These are phyloP conservation scores for Mucor ambiguus DNA, from an alignment of 371 early-diverging fungal genomes.

Conservation along the genomic window DNA sequence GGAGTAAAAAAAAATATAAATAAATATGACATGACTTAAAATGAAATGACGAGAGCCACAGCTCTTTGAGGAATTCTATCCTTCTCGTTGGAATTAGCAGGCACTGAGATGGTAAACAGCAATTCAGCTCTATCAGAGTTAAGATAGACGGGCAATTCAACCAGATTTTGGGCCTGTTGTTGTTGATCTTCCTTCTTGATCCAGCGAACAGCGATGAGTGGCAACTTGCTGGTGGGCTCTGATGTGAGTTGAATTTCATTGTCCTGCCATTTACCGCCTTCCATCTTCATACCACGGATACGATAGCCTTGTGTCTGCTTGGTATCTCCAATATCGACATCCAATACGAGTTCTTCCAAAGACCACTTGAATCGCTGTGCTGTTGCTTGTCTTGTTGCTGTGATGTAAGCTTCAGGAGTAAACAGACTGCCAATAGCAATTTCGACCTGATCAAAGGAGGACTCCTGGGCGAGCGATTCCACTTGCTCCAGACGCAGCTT, in stretches of 20 bases:
- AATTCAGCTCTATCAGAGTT: slow-evolving; percentile 78
- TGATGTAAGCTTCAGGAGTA: slow-evolving; percentile 91
- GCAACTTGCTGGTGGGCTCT: slow-evolving; percentile 48
- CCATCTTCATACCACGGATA: slow-evolving; percentile 59
- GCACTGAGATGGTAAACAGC: slow-evolving; percentile 70
- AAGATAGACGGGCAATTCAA: slow-evolving; percentile 81
- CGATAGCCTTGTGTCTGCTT: slow-evolving; percentile 25
- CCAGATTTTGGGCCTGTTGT: slow-evolving; percentile 19
- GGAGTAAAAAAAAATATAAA: background rate
- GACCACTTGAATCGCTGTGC: slow-evolving; percentile 75
- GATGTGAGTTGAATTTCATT: slow-evolving; percentile 58
- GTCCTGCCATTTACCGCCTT: slow-evolving; percentile 70
- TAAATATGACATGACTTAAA: slow-evolving; percentile 23
- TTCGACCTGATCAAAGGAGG: slow-evolving; percentile 36
- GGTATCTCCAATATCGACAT: slow-evolving; percentile 45
- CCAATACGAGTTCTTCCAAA: slow-evolving; percentile 66
- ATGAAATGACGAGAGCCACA: slow-evolving; percentile 68
- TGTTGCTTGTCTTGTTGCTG: slow-evolving; percentile 88
- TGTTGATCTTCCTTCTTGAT: slow-evolving; percentile 33
- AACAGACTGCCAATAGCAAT: slow-evolving; percentile 91
- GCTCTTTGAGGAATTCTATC: slow-evolving; percentile 72
- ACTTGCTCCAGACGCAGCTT: slow-evolving; percentile 72
- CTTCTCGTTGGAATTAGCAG: slow-evolving; percentile 40
- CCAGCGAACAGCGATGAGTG: slow-evolving; percentile 55
- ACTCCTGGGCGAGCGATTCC: slow-evolving; percentile 50